These are phyloP conservation scores for Chlorella sorokiniana DNA, from an alignment of 139 green algal genomes.

Conservation along the genomic window DNA sequence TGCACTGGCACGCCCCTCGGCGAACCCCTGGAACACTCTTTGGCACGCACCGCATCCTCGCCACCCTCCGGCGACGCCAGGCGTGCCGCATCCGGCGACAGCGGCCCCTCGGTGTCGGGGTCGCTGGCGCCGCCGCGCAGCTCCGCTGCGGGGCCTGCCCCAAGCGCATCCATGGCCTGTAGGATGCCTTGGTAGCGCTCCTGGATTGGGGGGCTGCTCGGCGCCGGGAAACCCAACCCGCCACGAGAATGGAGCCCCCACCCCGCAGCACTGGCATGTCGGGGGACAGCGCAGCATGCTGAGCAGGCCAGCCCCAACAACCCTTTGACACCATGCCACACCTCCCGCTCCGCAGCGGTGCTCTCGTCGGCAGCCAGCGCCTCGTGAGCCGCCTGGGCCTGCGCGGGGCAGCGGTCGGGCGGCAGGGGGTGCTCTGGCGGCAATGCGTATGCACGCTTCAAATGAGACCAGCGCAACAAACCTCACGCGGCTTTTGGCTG, in stretches of 20 bases:
- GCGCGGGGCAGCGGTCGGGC: not conserved
- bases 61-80: not conserved
- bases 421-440: too few species aligned
- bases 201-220: not conserved
- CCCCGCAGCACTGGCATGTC: too few species aligned
- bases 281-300: too few species aligned
- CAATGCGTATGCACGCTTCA: not conserved
- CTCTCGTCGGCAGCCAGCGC: not conserved
- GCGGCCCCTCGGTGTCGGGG: not conserved
- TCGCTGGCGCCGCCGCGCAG: not conserved
- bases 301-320: too few species aligned
- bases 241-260: too few species aligned
- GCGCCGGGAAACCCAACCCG: not conserved
- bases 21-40: not conserved
- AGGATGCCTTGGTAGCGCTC: conserved; percentile 21
- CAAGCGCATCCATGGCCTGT: conserved; percentile 9
- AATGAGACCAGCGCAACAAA: too few species aligned
- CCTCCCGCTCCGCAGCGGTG: conserved; percentile 29
- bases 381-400: not conserved
- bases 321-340: too few species aligned
- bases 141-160: not conserved
- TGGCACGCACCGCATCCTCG: not conserved
- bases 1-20: not conserved
- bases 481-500: too few species aligned
- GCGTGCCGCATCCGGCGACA: not conserved